Conservation (phyloP, 1,284 basidiomycete genomes). For the Microbotryum violaceum region DNA sequence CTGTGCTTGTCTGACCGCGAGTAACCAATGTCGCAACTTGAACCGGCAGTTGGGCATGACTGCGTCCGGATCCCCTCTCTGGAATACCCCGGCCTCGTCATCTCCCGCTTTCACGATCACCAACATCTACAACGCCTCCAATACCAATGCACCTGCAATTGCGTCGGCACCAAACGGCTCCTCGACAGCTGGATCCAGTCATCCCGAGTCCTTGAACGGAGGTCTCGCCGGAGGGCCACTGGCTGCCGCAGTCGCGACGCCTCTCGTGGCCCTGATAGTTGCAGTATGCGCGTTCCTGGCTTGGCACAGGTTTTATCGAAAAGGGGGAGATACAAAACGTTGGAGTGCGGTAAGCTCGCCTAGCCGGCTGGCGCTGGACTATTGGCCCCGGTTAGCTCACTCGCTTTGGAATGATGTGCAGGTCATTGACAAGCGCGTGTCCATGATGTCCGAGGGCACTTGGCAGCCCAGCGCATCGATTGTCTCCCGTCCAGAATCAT, state of each 20-base stretch:
- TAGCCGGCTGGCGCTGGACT: too few species aligned
- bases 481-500: conserved; percentile 14
- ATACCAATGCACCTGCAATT: conserved; percentile 6
- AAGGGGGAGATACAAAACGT: conserved; percentile 22
- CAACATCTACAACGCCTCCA: conserved; percentile 27
- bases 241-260: conserved; percentile 25
- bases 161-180: conserved; percentile 22
- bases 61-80: conserved; percentile 21
- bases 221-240: conserved; percentile 19
- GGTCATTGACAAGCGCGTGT: conserved; percentile 32
- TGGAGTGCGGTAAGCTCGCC: conserved; percentile 20
- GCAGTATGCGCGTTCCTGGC: conserved; percentile 14
- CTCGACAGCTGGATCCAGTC: conserved; percentile 22
- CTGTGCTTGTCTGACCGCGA: not conserved
- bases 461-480: conserved; percentile 27
- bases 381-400: not conserved
- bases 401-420: not conserved
- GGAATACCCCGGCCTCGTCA: conserved; percentile 26
- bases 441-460: conserved; percentile 32
- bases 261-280: conserved; percentile 15
- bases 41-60: conserved; percentile 18
- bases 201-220: not conserved
- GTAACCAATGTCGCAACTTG: not conserved
- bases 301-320: conserved; percentile 14
- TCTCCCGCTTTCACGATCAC: conserved; percentile 26